These are phyloP conservation scores for Neopestalotiopsis clavispora DNA, from an alignment of 2,329 filamentous ascomycete species.

Conservation along the genomic window DNA sequence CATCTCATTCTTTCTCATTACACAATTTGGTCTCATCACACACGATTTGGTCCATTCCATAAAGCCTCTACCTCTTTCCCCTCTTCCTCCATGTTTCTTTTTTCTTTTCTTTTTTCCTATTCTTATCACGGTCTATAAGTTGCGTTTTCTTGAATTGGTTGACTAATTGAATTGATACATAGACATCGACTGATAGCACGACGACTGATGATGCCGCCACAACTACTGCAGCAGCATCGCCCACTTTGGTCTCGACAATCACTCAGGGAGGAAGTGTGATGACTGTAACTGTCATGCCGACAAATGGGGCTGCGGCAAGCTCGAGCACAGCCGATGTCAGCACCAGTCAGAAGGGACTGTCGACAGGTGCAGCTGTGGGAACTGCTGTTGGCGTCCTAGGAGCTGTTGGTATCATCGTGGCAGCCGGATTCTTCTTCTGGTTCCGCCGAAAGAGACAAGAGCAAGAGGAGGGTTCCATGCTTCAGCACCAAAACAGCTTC, in stretches of 20 bases:
- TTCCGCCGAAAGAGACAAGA: constrained; percentile 50
- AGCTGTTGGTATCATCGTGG: constrained; percentile 28
- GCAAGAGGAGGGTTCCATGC: constrained; percentile 44
- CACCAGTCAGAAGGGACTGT: constrained; percentile 25
- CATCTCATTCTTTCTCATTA: background rate
- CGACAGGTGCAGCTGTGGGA: constrained; percentile 33
- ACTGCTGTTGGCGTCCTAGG: constrained; percentile 36
- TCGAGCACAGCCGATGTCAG: constrained; percentile 15
- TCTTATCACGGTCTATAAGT: no score
- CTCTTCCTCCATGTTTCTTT: background rate
- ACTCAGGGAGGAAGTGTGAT: constrained; percentile 57
- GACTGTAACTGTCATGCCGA: constrained; percentile 60
- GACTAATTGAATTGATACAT: background rate
- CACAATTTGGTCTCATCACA: no score
- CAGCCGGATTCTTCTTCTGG: constrained; percentile 45
- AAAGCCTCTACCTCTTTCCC: background rate
- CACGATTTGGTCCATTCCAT: no score
- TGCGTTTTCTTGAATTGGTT: background rate
- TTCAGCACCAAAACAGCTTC: constrained; percentile 50
- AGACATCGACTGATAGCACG: constrained; percentile 19
- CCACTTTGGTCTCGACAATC: constrained; percentile 51
- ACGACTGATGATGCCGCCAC: constrained; percentile 26
- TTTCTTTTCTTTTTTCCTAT: background rate
- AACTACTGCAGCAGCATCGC: constrained; percentile 33
- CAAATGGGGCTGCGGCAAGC: constrained; percentile 29